Evolutionary conservation across 495 filamentous ascomycete species (phyloP).

Genomic region (Hyaloscypha finlandica): DNA sequence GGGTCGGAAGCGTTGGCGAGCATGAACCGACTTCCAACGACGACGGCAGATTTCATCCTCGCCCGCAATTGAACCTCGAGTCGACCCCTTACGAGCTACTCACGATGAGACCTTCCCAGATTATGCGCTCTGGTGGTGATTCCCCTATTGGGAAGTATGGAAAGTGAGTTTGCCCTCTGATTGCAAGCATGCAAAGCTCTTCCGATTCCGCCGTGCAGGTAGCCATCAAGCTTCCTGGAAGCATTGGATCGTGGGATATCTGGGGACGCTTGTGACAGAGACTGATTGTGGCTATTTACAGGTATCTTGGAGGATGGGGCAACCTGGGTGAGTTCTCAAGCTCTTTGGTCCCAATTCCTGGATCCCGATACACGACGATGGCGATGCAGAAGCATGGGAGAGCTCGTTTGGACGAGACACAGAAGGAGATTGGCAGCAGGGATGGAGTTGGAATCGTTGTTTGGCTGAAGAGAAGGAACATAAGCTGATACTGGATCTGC

Average conservation of each 20-base stretch:
- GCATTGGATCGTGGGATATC: conserved; percentile 20
- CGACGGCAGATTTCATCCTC: conserved; percentile 22
- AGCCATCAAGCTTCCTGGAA: conserved; percentile 25
- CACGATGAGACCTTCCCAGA: conserved; percentile 65
- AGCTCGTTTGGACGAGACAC: background rate
- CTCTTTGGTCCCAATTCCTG: conserved; percentile 1
- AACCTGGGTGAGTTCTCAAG: conserved; percentile 66
- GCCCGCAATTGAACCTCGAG: conserved; percentile 27
- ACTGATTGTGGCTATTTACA: conserved; percentile 45
- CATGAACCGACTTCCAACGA: conserved; percentile 19
- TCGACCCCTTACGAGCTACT: conserved; percentile 30
- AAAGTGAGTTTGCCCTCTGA: conserved; percentile 59
- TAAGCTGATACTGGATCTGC: conserved; percentile 14
- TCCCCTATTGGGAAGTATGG: conserved; percentile 63
- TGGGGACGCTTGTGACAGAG: conserved; percentile 25
- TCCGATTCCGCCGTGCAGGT: conserved; percentile 27
- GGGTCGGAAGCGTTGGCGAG: conserved; percentile 34
- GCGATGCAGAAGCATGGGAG: background rate
- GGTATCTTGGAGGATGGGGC: conserved; percentile 86
- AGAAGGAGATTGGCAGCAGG: background rate
- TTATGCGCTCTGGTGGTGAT: conserved; percentile 51
- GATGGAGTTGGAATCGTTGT: background rate
- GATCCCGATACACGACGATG: background rate
- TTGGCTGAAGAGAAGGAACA: background rate
- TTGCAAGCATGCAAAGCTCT: conserved; percentile 5